A percentile compares a stretch with the other conserved stretches of the same genome.
Conservation (phyloP, 805 yeast species). For the Yarrowia porcina region DNA sequence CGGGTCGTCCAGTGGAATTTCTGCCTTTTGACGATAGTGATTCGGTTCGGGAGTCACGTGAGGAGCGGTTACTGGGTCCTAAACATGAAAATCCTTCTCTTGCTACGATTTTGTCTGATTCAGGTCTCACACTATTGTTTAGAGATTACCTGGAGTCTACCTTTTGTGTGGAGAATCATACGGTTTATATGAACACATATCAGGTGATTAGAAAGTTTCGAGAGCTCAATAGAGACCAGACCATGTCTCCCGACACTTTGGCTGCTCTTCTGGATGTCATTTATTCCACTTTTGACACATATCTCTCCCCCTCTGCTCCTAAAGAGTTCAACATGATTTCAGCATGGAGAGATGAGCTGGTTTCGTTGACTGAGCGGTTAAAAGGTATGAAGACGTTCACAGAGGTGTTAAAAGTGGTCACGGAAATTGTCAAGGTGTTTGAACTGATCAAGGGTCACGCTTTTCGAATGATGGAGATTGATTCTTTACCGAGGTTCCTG, state of each 20-base stretch:
- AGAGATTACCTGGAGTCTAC: constrained; percentile 56
- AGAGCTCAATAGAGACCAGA: not conserved
- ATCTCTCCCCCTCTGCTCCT: constrained; percentile 44
- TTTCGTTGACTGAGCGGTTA: not conserved
- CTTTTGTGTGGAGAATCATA: constrained; percentile 68
- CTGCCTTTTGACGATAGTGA: not conserved
- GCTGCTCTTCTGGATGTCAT: not conserved
- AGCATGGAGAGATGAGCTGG: not conserved
- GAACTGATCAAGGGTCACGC: not conserved
- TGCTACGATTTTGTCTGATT: constrained; percentile 50
- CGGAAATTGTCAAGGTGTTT: not conserved
- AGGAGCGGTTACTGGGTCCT: not conserved
- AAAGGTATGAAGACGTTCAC: not conserved
- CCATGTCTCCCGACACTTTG: not conserved
- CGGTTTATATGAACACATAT: constrained; percentile 56
- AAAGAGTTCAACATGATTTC: constrained; percentile 57
- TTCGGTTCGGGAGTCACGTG: not conserved
- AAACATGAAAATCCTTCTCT: not conserved
- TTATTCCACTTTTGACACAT: not conserved
- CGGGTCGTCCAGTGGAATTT: not conserved
- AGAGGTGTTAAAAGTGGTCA: constrained; percentile 37
- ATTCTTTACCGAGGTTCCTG: constrained; percentile 3
- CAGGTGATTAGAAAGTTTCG: constrained; percentile 38
- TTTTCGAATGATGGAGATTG: constrained; percentile 21
- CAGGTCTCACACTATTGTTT: constrained; percentile 67